Percentiles rank a stretch among this genome's conserved stretches.
phyloP scores from a whole-genome alignment of 2,329 filamentous ascomycete species.

The Ophiostoma novo-ulmi region DNA sequence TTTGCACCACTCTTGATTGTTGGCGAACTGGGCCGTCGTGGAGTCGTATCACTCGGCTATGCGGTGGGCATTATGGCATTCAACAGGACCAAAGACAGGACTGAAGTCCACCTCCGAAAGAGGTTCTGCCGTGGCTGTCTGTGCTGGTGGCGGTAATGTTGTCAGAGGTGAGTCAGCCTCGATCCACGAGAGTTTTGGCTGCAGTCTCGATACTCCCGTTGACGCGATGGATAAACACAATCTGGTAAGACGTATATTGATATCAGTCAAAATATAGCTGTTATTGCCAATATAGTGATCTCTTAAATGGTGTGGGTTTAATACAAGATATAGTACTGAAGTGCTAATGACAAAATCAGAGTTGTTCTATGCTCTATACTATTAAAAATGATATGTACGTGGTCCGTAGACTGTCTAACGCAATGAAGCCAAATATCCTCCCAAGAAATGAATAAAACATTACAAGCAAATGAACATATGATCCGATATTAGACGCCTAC shows the following conservation, averaged over 20 bases:
- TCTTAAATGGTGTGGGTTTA: not conserved
- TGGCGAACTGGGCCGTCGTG: too few species aligned
- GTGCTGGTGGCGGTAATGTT: too few species aligned
- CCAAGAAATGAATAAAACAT: not conserved
- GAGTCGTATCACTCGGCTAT: too few species aligned
- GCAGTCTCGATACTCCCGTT: not conserved
- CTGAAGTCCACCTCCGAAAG: too few species aligned
- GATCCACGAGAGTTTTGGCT: too few species aligned
- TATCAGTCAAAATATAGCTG: not conserved
- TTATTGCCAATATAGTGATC: not conserved
- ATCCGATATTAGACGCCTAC: not conserved
- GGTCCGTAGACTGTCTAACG: constrained; percentile 2
- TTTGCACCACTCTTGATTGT: too few species aligned
- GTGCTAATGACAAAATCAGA: not conserved
- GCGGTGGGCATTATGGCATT: too few species aligned
- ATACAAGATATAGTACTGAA: not conserved
- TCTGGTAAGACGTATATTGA: not conserved
- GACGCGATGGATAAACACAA: not conserved
- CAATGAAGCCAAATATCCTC: constrained; percentile 1
- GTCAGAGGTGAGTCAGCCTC: too few species aligned
- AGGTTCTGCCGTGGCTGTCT: too few species aligned
- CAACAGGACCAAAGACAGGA: too few species aligned
- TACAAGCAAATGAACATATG: not conserved
- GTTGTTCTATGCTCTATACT: constrained; percentile 4
- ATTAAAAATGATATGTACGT: constrained; percentile 9